phyloP scores from a whole-genome alignment of 2,329 filamentous ascomycete species.

The Septoria petroselini region DNA sequence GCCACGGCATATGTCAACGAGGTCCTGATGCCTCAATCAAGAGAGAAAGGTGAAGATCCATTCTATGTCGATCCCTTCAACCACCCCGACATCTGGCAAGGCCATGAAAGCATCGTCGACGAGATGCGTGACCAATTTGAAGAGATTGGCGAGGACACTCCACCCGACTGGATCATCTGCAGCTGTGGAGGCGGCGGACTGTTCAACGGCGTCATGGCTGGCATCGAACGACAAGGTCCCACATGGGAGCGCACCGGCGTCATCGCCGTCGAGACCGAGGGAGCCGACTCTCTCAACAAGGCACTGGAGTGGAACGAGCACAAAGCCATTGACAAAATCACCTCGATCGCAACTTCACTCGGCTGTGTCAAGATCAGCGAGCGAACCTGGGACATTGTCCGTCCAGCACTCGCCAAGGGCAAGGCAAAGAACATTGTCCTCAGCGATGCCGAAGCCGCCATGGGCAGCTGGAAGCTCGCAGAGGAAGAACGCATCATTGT shows the following conservation, averaged over 20 bases:
- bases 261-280: slow-evolving; percentile 71
- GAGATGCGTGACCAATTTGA: slow-evolving; percentile 46
- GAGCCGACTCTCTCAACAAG: slow-evolving; percentile 66
- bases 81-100: slow-evolving; percentile 64
- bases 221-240: slow-evolving; percentile 55
- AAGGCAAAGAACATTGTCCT: slow-evolving; percentile 62
- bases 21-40: slow-evolving; percentile 49
- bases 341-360: slow-evolving; percentile 70
- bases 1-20: slow-evolving; percentile 66
- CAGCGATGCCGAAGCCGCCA: slow-evolving; percentile 73
- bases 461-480: slow-evolving; percentile 71
- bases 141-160: slow-evolving; percentile 41
- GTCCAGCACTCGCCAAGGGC: slow-evolving; percentile 38
- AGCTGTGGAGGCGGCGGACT: slow-evolving; percentile 78
- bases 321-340: slow-evolving; percentile 66
- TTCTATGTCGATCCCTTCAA: slow-evolving; percentile 71
- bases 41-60: slow-evolving; percentile 45
- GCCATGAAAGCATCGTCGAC: slow-evolving; percentile 59
- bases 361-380: slow-evolving; percentile 67
- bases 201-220: slow-evolving; percentile 71
- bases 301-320: slow-evolving; percentile 54
- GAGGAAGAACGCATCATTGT: slow-evolving; percentile 80
- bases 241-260: slow-evolving; percentile 47
- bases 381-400: slow-evolving; percentile 64
- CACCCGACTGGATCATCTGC: slow-evolving; percentile 72